Conservation (phyloP, 345 rosid genomes). For the Lumnitzera littorea region DNA sequence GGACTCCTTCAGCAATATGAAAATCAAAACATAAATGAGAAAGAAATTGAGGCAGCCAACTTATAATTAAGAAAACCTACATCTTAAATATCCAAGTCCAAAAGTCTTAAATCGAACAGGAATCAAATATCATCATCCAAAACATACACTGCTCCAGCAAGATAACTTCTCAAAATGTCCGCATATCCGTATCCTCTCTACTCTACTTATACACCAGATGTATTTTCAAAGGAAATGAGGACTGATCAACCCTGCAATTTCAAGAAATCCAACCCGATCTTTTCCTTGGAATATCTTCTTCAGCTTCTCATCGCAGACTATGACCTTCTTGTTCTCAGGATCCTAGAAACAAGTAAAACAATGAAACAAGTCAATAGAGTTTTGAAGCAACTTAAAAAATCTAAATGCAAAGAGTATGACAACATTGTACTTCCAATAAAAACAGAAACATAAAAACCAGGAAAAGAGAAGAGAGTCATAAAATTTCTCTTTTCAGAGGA, state of each 20-base stretch:
- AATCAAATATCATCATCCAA: neutral
- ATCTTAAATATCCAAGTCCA: neutral
- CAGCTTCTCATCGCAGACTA: conserved; percentile 90
- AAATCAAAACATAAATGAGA: neutral
- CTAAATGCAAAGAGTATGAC: neutral
- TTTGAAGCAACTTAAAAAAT: neutral
- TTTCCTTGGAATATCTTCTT: conserved; percentile 81
- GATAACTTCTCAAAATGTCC: conserved; percentile 6
- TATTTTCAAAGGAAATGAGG: conserved; percentile 69
- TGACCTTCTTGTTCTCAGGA: conserved; percentile 71
- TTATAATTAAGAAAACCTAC: neutral
- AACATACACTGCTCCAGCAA: neutral
- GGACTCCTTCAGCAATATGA: too few relatives aligned
- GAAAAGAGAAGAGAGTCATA: neutral
- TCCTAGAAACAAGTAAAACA: conserved; percentile 33
- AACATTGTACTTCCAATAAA: neutral
- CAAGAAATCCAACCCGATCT: conserved; percentile 80
- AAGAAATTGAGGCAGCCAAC: neutral
- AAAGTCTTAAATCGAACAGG: neutral
- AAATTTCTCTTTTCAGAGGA: neutral
- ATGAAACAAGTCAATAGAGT: conserved; percentile 4
- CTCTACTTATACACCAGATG: neutral
- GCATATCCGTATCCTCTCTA: neutral
- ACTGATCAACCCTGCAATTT: conserved; percentile 81
- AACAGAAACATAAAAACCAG: neutral